Evolutionary conservation across 768 basidiomycete species (phyloP).

Genomic region (Gymnopilus junonius): DNA sequence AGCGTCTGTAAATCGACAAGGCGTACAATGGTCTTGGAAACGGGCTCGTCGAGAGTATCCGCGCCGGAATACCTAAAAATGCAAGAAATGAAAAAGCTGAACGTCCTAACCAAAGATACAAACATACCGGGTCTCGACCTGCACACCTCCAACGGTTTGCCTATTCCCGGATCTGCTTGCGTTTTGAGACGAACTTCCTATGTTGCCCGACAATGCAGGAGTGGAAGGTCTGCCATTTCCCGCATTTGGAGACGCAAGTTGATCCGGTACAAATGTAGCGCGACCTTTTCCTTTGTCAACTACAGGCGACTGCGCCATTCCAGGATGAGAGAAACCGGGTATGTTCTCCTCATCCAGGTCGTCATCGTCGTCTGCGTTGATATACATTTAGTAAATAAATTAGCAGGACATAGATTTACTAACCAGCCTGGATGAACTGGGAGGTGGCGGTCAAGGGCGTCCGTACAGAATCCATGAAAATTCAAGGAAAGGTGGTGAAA

Average conservation of each 20-base stretch:
- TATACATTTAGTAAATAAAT: conserved; percentile 2
- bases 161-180: conserved; percentile 47
- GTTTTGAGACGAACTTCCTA: conserved; percentile 54
- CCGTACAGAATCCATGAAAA: conserved; percentile 43
- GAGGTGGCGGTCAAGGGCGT: conserved; percentile 66
- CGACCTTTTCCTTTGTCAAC: conserved; percentile 76
- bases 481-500: conserved; percentile 6
- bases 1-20: not conserved
- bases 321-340: conserved; percentile 76
- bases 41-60: conserved; percentile 92
- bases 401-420: not conserved
- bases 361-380: conserved; percentile 60
- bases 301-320: conserved; percentile 46
- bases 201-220: conserved; percentile 68
- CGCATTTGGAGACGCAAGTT: conserved; percentile 47
- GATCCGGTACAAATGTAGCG: conserved; percentile 55
- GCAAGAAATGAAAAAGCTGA: not conserved
- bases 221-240: conserved; percentile 34
- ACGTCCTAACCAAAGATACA: not conserved
- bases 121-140: conserved; percentile 83
- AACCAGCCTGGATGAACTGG: conserved; percentile 83
- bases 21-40: conserved; percentile 85
- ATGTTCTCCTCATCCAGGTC: conserved; percentile 84
- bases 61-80: conserved; percentile 71
- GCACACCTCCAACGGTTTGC: conserved; percentile 81